phyloP scores from a whole-genome alignment of 495 filamentous ascomycete genomes.

The Hyaloscypha bicolor region DNA sequence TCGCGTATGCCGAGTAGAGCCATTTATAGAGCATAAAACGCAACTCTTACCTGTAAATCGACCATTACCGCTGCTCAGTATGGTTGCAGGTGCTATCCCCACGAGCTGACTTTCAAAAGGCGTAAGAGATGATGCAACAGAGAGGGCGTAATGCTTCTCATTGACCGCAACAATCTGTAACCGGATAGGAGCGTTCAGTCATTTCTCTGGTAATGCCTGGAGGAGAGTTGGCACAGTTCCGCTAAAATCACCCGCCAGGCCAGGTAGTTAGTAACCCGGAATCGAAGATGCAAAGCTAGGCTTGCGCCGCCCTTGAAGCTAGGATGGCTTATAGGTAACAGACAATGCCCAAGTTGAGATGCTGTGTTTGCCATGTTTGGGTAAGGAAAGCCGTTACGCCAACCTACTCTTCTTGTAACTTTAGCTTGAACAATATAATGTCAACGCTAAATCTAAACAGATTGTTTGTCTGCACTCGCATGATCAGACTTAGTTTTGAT shows the following conservation, averaged over 20 bases:
- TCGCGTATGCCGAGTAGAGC: neutral
- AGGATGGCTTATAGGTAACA: slow-evolving; percentile 29
- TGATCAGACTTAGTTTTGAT: slow-evolving; percentile 49
- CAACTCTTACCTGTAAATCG: slow-evolving; percentile 46
- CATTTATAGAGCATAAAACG: neutral
- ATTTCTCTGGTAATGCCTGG: slow-evolving; percentile 26
- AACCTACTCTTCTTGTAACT: slow-evolving; percentile 39
- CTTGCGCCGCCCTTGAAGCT: neutral
- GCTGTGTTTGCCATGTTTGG: slow-evolving; percentile 57
- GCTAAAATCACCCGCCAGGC: neutral
- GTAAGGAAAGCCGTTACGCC: slow-evolving; percentile 51
- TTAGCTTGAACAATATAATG: slow-evolving; percentile 42
- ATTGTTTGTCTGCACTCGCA: slow-evolving; percentile 50
- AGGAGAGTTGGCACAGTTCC: slow-evolving; percentile 2
- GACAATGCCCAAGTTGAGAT: slow-evolving; percentile 52
- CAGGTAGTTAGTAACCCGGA: slow-evolving; percentile 36
- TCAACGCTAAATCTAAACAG: slow-evolving; percentile 50
- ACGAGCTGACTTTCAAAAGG: slow-evolving; percentile 37
- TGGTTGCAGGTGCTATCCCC: slow-evolving; percentile 41
- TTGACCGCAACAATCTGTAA: slow-evolving; percentile 50
- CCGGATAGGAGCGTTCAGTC: slow-evolving; percentile 38
- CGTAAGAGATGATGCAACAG: slow-evolving; percentile 40
- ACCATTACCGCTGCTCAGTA: slow-evolving; percentile 47
- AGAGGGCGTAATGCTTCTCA: slow-evolving; percentile 48
- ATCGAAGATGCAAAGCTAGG: slow-evolving; percentile 36